A percentile compares a stretch with the other conserved stretches of the same genome.
phyloP scores from a whole-genome alignment of 2,329 filamentous ascomycete genomes.

The Alternaria brassicae region DNA sequence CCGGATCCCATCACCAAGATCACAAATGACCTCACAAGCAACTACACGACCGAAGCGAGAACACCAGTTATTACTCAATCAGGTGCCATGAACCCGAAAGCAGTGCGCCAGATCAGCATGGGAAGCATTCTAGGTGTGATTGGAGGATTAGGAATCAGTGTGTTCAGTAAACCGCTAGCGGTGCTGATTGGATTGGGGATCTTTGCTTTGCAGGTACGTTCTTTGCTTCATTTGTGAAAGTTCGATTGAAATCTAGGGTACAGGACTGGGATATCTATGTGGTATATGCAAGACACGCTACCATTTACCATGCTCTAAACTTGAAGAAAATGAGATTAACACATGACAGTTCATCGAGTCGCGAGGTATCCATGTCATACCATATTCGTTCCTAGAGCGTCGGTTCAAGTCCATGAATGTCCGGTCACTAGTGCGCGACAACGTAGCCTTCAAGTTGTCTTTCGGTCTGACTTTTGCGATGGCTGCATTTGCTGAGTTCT shows the following conservation, averaged over 20 bases:
- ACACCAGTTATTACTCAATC: constrained; percentile 49
- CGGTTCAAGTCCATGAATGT: constrained; percentile 61
- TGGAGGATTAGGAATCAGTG: constrained; percentile 68
- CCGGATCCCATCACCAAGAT: constrained; percentile 47
- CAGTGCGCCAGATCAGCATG: constrained; percentile 55
- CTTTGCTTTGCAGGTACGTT: constrained; percentile 67
- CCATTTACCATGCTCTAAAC: constrained; percentile 11
- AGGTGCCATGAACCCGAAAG: constrained; percentile 51
- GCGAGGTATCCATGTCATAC: constrained; percentile 60
- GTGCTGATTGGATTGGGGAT: constrained; percentile 71
- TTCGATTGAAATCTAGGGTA: constrained; percentile 1
- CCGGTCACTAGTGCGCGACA: constrained; percentile 61
- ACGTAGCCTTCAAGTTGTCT: constrained; percentile 70
- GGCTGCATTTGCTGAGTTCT: constrained; percentile 69
- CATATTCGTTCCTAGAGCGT: constrained; percentile 57
- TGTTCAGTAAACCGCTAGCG: constrained; percentile 75
- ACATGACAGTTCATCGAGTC: constrained; percentile 56
- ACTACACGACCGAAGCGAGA: constrained; percentile 50
- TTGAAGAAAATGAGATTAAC: constrained; percentile 22
- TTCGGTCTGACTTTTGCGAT: constrained; percentile 77
- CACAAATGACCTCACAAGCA: constrained; percentile 43
- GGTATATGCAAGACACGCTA: constrained; percentile 15
- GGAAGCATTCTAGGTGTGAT: constrained; percentile 55
- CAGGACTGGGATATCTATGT: constrained; percentile 13
- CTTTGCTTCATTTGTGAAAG: background rate